phyloP scores from a whole-genome alignment of 78 protist species.

The Protostelium mycophagum region DNA sequence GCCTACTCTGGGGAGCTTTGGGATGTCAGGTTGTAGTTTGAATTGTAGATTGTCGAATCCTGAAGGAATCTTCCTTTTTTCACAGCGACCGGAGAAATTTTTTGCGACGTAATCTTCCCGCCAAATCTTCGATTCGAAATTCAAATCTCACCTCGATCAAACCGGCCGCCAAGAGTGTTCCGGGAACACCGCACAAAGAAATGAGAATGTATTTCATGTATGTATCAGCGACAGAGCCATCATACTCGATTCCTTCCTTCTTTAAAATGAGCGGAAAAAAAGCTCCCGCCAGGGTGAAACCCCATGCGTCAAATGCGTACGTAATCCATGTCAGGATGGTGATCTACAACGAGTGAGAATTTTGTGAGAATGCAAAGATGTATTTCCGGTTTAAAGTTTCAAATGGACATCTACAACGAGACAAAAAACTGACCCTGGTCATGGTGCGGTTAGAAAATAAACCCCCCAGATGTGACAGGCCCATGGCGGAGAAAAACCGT shows the following conservation, averaged over 20 bases:
- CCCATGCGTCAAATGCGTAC: background rate
- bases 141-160: background rate
- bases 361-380: too few species aligned
- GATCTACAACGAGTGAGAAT: background rate
- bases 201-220: background rate
- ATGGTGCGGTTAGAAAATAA: background rate
- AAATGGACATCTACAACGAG: too few species aligned
- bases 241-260: background rate
- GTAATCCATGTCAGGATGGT: background rate
- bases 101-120: background rate
- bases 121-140: background rate
- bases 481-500: background rate
- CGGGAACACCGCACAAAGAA: background rate
- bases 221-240: background rate
- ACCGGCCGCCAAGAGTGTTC: background rate
- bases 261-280: background rate
- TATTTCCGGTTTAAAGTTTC: too few species aligned
- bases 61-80: too few species aligned
- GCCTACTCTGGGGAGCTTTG: background rate
- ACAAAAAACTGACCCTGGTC: background rate
- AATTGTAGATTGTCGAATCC: too few species aligned
- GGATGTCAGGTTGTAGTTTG: too few species aligned
- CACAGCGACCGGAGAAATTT: too few species aligned
- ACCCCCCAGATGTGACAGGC: background rate
- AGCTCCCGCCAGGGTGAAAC: background rate